A percentile compares a stretch with the other conserved stretches of the same genome.
Evolutionary conservation across 306 rosid genomes (phyloP).

Genomic region (Rubus parviflorus): DNA sequence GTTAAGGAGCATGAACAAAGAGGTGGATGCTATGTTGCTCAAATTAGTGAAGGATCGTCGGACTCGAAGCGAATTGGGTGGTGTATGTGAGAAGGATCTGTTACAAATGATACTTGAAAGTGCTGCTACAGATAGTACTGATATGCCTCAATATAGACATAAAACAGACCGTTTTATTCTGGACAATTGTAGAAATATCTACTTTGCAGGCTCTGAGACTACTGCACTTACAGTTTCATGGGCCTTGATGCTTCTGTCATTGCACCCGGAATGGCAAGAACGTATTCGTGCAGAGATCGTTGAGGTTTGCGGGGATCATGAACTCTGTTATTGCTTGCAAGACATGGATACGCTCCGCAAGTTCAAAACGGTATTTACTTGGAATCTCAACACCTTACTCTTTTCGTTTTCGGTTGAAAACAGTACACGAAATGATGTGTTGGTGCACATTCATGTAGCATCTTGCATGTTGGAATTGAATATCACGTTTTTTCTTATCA

Average conservation of each 20-base stretch:
- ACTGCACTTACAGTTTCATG: constrained; percentile 18
- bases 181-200: constrained; percentile 16
- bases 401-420: neutral
- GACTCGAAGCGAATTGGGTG: neutral
- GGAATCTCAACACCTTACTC: neutral
- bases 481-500: neutral
- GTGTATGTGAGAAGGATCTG: neutral
- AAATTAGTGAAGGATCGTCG: constrained; percentile 14
- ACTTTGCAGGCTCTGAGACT: constrained; percentile 32
- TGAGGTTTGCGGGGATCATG: constrained; percentile 15
- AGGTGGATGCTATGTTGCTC: constrained; percentile 17
- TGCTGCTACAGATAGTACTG: constrained; percentile 12
- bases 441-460: neutral
- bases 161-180: constrained; percentile 20
- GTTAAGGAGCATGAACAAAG: neutral
- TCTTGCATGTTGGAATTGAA: neutral
- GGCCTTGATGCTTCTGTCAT: constrained; percentile 24
- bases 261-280: constrained; percentile 26
- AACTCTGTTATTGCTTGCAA: constrained; percentile 19
- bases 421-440: neutral
- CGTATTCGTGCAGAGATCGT: constrained; percentile 14
- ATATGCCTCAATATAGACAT: constrained; percentile 1
- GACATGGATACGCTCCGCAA: constrained; percentile 8
- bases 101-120: constrained; percentile 15
- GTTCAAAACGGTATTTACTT: constrained; percentile 11